phyloP scores from a whole-genome alignment of 208 protist species.

The Acanthamoeba lenticulata region DNA sequence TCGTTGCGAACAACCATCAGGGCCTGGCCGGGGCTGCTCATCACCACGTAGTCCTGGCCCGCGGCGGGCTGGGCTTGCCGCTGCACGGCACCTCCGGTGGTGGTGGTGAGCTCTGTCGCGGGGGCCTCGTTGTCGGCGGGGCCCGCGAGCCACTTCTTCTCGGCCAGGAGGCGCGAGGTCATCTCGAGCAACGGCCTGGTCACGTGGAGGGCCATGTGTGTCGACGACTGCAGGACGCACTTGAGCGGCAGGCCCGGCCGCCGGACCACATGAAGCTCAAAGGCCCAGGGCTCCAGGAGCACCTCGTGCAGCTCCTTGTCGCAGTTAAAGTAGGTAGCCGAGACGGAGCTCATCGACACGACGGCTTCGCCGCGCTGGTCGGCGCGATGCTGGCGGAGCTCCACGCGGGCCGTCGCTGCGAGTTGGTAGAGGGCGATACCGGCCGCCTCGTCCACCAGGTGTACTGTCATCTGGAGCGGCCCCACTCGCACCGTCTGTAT shows the following conservation, averaged over 20 bases:
- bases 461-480: background rate
- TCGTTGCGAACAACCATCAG: too few relatives aligned
- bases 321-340: conserved; percentile 25
- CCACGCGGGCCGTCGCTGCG: background rate
- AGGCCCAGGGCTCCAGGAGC: background rate
- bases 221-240: background rate
- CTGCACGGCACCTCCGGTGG: too few relatives aligned
- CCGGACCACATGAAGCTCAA: background rate
- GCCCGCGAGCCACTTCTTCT: background rate
- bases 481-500: background rate
- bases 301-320: background rate
- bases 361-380: background rate
- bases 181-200: background rate
- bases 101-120: too few relatives aligned
- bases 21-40: too few relatives aligned
- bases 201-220: background rate
- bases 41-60: too few relatives aligned
- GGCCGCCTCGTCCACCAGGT: background rate
- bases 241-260: background rate
- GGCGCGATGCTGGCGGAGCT: background rate
- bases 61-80: too few relatives aligned
- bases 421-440: background rate
- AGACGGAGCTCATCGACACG: background rate
- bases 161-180: background rate
- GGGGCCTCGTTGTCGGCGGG: background rate